These are phyloP conservation scores for Colletotrichum sp. DNA, from an alignment of 2,329 filamentous ascomycete genomes.

Conservation along the genomic window DNA sequence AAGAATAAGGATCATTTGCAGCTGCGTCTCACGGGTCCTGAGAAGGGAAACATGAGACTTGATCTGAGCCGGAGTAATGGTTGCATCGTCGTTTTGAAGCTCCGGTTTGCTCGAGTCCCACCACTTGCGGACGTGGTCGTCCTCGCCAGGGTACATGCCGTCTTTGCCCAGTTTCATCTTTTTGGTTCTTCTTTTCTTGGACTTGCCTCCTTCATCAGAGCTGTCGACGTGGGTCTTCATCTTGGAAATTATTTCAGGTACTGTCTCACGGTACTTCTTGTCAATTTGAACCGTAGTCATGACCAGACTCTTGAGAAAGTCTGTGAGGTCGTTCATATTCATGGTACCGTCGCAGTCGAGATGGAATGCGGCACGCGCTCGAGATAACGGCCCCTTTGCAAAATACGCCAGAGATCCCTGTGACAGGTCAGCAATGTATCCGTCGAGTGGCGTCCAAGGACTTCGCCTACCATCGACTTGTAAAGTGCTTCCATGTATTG, in stretches of 20 bases:
- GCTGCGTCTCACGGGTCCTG: conserved; percentile 77
- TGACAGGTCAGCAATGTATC: conserved; percentile 16
- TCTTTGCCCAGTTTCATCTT: conserved; percentile 72
- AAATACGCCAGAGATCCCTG: conserved; percentile 83
- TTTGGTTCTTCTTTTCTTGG: conserved; percentile 60
- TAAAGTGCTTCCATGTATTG: conserved; percentile 67
- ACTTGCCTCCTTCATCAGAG: conserved; percentile 49
- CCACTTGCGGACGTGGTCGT: conserved; percentile 70
- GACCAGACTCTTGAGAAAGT: conserved; percentile 73
- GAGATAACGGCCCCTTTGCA: conserved; percentile 79
- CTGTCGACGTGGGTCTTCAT: conserved; percentile 63
- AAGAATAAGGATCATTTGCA: conserved; percentile 81
- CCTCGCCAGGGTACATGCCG: conserved; percentile 72
- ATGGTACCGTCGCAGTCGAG: conserved; percentile 65
- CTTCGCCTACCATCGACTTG: conserved; percentile 62
- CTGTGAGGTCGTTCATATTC: conserved; percentile 67
- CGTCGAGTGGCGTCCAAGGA: conserved; percentile 25
- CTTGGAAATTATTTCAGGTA: conserved; percentile 65
- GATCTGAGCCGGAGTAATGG: conserved; percentile 55
- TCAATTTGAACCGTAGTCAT: conserved; percentile 72
- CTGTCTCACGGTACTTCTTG: conserved; percentile 78
- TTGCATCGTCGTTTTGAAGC: conserved; percentile 47
- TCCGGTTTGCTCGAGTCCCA: conserved; percentile 67
- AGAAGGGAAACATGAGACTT: conserved; percentile 70
- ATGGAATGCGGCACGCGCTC: conserved; percentile 74